A percentile compares a stretch with the other conserved stretches of the same genome.
These are phyloP conservation scores for Fraxinus quadrangulata DNA, from an alignment of 257 asterid genomes.

Conservation along the genomic window DNA sequence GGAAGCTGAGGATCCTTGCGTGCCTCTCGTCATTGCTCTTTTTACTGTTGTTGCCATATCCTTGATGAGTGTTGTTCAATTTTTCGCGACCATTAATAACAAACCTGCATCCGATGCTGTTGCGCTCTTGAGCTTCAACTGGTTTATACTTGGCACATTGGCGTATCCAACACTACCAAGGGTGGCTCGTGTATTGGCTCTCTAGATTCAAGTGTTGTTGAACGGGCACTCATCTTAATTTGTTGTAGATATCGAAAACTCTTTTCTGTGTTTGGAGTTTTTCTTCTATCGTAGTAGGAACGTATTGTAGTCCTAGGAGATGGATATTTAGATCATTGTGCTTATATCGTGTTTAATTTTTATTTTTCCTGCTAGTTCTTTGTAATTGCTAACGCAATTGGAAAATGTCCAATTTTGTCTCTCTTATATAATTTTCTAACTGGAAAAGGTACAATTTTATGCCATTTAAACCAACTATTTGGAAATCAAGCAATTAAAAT, in stretches of 20 bases:
- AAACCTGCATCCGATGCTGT: conserved; percentile 54
- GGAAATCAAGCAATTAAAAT: too few relatives aligned
- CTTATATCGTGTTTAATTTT: too few relatives aligned
- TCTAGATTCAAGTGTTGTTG: conserved; percentile 16
- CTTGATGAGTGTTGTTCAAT: conserved; percentile 45
- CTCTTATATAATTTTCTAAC: too few relatives aligned
- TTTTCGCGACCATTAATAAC: conserved; percentile 39
- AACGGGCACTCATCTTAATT: neutral
- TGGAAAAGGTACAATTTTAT: too few relatives aligned
- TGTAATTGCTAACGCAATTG: too few relatives aligned
- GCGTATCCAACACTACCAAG: conserved; percentile 55
- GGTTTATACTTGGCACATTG: conserved; percentile 66
- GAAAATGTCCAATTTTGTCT: neutral
- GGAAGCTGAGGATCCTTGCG: conserved; percentile 64
- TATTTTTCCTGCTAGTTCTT: neutral
- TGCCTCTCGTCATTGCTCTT: conserved; percentile 66
- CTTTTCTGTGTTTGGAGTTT: neutral
- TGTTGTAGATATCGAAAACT: neutral
- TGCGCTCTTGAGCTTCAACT: conserved; percentile 73
- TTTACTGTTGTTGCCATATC: conserved; percentile 56
- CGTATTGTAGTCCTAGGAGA: neutral
- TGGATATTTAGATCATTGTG: too few relatives aligned
- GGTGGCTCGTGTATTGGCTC: conserved; percentile 36
- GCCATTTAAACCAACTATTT: too few relatives aligned
- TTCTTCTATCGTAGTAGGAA: neutral